Evolutionary conservation across 108 stramenopile genomes (phyloP), one percentile per base, ranked within the genome.

Genomic region (Nitzschia palea): DNA sequence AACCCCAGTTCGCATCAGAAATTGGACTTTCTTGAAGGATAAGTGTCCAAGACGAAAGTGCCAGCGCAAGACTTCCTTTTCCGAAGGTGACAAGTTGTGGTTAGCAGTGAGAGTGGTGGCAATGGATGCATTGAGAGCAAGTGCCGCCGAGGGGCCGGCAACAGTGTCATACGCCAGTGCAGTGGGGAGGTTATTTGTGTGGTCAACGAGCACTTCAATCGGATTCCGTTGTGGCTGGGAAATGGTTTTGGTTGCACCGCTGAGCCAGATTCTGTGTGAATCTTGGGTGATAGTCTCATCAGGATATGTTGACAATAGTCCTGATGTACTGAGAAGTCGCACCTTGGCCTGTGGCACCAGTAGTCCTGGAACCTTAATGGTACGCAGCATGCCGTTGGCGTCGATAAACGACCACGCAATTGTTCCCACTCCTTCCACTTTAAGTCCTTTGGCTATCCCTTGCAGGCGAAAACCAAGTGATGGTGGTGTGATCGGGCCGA

Each of bases 31-130:
- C 20, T 15, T 29, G 3, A 71, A 10, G 3, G 57, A 10, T 18
- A 56, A 4, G 32, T 81, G 80, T 5, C 78, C 78, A 40, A 77
- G 55, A 8, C 45, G 40, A 8, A 44, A 64, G 37, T 83, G 82
- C 68, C 68, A 70, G 2, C 9, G 51, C 20, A 81, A 29, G 4
- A 79, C 57, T 30, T 69, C 69, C 18, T 72, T 65, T 32, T 79
- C 64, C 17, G 61, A 23, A 6, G 51, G 23, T 15, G 57, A 54
- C 3, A 81, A 55, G 45, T 81, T 85, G 14, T 50, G 47, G 45
- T 84, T 84, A 2, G 26, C 31, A 23, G 36, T 44, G 37, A 45
- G 57, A 30, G 64, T 36, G 4, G 62, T 33, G 10, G 22, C 27
- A 52, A 64, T 31, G 12, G 23, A 50, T 9, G 6, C n/a, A 5